Conservation (phyloP, 768 basidiomycete species). For the Lactarius psammicola region DNA sequence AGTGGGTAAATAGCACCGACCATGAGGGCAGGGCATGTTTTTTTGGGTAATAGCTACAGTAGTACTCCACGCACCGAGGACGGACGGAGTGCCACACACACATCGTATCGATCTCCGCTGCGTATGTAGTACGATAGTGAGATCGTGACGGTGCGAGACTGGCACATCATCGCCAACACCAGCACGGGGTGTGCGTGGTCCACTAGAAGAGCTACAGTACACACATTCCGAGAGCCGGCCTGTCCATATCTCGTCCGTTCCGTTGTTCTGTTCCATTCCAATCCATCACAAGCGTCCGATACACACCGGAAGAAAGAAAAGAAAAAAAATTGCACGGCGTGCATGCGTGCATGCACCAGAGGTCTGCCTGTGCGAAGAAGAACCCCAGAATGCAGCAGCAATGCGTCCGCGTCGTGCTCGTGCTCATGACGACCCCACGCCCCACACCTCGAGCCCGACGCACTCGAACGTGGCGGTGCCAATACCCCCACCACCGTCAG, state of each 20-base stretch:
- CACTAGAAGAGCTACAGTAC: neutral
- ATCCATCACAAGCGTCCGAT: conserved; percentile 16
- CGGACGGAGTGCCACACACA: neutral
- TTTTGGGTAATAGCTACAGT: neutral
- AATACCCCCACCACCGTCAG: conserved; percentile 37
- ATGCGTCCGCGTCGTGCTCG: neutral
- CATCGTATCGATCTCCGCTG: neutral
- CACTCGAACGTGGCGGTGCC: conserved; percentile 76
- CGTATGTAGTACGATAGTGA: neutral
- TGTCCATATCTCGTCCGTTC: neutral
- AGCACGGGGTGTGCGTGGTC: conserved; percentile 5
- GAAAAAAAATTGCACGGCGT: neutral
- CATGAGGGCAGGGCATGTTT: conserved; percentile 23
- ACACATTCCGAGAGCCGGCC: neutral
- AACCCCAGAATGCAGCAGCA: conserved; percentile 12
- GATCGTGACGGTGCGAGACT: neutral
- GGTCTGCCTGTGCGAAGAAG: neutral
- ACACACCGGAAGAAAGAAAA: neutral
- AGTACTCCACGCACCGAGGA: neutral
- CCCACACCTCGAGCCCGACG: conserved; percentile 92
- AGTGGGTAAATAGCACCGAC: conserved; percentile 8
- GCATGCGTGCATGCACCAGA: conserved; percentile 8
- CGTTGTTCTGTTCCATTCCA: conserved; percentile 16
- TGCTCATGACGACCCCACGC: conserved; percentile 44
- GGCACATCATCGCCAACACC: neutral